A percentile compares a stretch with the other conserved stretches of the same genome.
phyloP scores from a whole-genome alignment of 257 asterid species.

The Nicotiana benthamiana region DNA sequence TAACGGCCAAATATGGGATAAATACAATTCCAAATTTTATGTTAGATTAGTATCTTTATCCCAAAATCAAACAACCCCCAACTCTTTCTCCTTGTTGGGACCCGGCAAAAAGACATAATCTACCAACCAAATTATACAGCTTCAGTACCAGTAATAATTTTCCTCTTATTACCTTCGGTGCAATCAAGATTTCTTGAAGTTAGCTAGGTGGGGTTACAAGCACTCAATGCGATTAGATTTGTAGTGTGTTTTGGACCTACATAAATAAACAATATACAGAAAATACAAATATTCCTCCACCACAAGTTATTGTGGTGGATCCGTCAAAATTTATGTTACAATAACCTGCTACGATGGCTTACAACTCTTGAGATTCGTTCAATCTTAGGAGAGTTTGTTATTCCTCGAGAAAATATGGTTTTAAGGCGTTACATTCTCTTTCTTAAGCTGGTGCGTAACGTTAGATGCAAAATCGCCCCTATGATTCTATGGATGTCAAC shows the following conservation, averaged over 20 bases:
- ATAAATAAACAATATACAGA: not conserved
- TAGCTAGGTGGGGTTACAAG: constrained; percentile 1
- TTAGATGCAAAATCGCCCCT: not conserved
- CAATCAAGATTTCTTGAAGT: constrained; percentile 1
- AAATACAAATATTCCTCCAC: not conserved
- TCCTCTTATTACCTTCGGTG: not conserved
- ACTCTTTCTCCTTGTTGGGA: not conserved
- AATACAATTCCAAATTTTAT: too few relatives aligned
- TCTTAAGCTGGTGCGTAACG: not conserved
- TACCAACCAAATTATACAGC: not conserved
- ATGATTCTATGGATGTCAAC: not conserved
- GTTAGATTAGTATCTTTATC: too few relatives aligned
- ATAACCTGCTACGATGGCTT: not conserved
- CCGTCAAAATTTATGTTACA: not conserved
- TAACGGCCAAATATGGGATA: too few relatives aligned
- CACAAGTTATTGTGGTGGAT: not conserved
- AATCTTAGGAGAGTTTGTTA: not conserved
- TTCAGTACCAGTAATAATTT: not conserved
- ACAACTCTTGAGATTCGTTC: not conserved
- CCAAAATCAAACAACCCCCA: too few relatives aligned
- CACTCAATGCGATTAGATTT: not conserved
- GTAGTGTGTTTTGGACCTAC: constrained; percentile 6
- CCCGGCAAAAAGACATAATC: not conserved
- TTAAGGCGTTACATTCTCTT: not conserved
- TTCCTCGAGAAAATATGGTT: not conserved